A percentile compares a stretch with the other conserved stretches of the same genome.
These are phyloP conservation scores for Pseudocercospora fuligena DNA, from an alignment of 2,329 filamentous ascomycete species.

Conservation along the genomic window DNA sequence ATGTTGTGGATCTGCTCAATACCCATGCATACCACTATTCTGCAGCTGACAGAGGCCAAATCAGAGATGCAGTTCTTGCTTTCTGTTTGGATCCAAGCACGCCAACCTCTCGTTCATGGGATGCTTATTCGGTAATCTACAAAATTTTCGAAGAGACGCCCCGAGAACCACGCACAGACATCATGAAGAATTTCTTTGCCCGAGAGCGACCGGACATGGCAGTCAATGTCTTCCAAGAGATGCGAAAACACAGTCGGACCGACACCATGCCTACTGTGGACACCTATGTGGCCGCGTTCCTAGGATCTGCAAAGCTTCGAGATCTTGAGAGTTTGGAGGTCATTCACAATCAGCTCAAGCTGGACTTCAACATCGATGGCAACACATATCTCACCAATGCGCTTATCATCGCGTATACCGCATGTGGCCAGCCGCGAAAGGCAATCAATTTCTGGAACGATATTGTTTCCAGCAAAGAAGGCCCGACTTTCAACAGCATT, in stretches of 20 bases:
- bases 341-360: conserved; percentile 91
- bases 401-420: conserved; percentile 83
- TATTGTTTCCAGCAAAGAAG: conserved; percentile 81
- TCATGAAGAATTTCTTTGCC: conserved; percentile 85
- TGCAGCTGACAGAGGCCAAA: conserved; percentile 67
- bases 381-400: conserved; percentile 80
- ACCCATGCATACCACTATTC: conserved; percentile 74
- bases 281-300: conserved; percentile 78
- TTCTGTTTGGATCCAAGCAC: conserved; percentile 69
- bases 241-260: conserved; percentile 75
- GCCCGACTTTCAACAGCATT: conserved; percentile 80
- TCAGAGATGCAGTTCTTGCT: conserved; percentile 68
- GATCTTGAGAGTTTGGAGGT: conserved; percentile 67
- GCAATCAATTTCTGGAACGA: conserved; percentile 83
- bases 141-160: conserved; percentile 67
- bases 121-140: conserved; percentile 63
- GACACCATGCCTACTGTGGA: conserved; percentile 69
- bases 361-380: conserved; percentile 80
- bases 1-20: conserved; percentile 81
- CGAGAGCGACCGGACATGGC: conserved; percentile 83
- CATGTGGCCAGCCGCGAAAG: conserved; percentile 66
- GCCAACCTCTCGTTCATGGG: conserved; percentile 68
- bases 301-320: conserved; percentile 61
- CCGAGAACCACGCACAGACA: conserved; percentile 65
- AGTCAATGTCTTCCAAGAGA: conserved; percentile 84